Percentiles rank a stretch among this genome's conserved stretches.
Conservation (phyloP, 371 early-diverging fungal species). For the Basidiobolus meristosporus region DNA sequence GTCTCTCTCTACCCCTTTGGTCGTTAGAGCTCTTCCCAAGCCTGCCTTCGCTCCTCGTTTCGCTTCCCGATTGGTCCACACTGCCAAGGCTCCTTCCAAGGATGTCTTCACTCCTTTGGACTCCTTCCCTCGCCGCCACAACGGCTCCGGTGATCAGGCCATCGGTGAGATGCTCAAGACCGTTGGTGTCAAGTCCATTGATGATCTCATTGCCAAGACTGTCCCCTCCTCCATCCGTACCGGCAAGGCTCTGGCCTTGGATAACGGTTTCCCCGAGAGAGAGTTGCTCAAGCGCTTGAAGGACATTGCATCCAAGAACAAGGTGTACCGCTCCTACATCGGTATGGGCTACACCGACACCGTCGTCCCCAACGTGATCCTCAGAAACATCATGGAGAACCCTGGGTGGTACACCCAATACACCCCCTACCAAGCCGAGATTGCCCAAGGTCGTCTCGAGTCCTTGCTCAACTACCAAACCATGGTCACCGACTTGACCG, state of each 20-base stretch:
- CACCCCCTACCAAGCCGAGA: constrained; percentile 97
- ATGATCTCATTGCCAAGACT: constrained; percentile 60
- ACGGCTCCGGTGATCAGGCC: constrained; percentile 60
- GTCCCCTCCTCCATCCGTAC: constrained; percentile 72
- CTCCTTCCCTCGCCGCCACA: constrained; percentile 72
- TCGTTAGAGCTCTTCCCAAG: too few species aligned
- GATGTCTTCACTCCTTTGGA: constrained; percentile 35
- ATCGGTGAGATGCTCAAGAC: constrained; percentile 57
- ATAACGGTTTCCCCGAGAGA: constrained; percentile 53
- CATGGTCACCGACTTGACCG: constrained; percentile 83
- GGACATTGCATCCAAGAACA: constrained; percentile 73
- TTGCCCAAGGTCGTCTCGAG: constrained; percentile 92
- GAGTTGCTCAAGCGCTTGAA: constrained; percentile 64
- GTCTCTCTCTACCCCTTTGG: too few species aligned
- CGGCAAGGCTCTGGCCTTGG: constrained; percentile 34
- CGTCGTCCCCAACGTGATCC: constrained; percentile 80
- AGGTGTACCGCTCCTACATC: constrained; percentile 74
- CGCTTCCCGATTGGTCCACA: background rate
- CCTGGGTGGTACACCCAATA: constrained; percentile 84
- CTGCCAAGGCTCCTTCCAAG: background rate
- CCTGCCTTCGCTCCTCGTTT: background rate
- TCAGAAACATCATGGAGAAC: constrained; percentile 89
- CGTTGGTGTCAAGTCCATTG: constrained; percentile 54
- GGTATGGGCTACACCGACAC: constrained; percentile 89
- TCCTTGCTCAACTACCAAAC: constrained; percentile 93